phyloP scores from a whole-genome alignment of 2,329 filamentous ascomycete species.

The Penicillium sp. region DNA sequence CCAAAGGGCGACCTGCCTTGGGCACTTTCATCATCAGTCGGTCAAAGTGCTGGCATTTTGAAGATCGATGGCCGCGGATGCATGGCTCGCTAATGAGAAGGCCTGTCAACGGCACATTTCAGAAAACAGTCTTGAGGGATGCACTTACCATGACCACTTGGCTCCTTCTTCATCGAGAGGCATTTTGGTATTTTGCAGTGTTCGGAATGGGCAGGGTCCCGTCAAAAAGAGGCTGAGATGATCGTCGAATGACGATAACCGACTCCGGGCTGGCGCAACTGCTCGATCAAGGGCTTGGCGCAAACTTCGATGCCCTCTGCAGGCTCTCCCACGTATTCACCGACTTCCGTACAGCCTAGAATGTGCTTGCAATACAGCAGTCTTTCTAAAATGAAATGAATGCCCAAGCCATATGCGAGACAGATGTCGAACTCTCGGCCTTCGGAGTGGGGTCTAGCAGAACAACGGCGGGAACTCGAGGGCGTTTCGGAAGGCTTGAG shows the following conservation, averaged over 20 bases:
- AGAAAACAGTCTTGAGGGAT: background rate
- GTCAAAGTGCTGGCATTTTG: constrained; percentile 52
- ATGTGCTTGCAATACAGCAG: background rate
- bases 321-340: background rate
- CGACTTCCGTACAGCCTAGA: background rate
- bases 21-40: constrained; percentile 53
- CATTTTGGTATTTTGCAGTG: constrained; percentile 31
- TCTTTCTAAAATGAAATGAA: background rate
- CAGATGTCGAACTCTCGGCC: background rate
- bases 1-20: constrained; percentile 50
- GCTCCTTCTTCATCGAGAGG: constrained; percentile 47
- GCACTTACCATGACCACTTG: constrained; percentile 49
- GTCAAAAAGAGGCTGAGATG: constrained; percentile 4
- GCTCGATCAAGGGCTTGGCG: background rate
- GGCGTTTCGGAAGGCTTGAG: constrained; percentile 1
- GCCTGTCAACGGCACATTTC: background rate
- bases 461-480: constrained; percentile 2
- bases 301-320: constrained; percentile 1
- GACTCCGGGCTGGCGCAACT: constrained; percentile 8
- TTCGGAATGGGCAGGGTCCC: background rate
- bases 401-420: background rate
- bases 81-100: constrained; percentile 46
- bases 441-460: constrained; percentile 7
- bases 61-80: constrained; percentile 51
- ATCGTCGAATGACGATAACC: constrained; percentile 14